A percentile compares a stretch with the other conserved stretches of the same genome.
phyloP scores from a whole-genome alignment of 2,329 filamentous ascomycete species.

The Simplicillium aogashimaense region DNA sequence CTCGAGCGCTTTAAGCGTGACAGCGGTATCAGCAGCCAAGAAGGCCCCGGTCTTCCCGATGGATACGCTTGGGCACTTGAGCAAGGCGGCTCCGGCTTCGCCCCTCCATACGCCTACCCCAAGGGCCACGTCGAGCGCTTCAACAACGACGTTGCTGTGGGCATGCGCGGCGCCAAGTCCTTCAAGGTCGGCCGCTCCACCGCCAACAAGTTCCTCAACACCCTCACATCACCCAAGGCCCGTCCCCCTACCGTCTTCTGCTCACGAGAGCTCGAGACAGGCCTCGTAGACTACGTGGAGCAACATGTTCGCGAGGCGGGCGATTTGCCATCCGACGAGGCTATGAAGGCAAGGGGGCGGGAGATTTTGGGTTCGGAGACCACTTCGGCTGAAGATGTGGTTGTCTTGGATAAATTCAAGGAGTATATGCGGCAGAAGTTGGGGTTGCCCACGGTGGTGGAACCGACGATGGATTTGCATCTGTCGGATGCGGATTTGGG shows the following conservation, averaged over 20 bases:
- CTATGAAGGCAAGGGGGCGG: constrained; percentile 34
- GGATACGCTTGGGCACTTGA: constrained; percentile 32
- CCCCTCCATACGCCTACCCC: constrained; percentile 42
- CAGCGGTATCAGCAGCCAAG: constrained; percentile 37
- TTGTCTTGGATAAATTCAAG: constrained; percentile 45
- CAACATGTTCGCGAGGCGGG: constrained; percentile 25
- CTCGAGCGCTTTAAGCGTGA: constrained; percentile 52
- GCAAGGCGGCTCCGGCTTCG: constrained; percentile 45
- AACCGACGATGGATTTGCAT: constrained; percentile 20
- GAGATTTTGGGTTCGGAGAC: constrained; percentile 33
- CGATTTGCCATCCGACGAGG: constrained; percentile 36
- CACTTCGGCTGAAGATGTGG: constrained; percentile 45
- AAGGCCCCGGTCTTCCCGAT: constrained; percentile 38
- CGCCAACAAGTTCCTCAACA: constrained; percentile 37
- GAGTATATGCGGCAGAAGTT: constrained; percentile 25
- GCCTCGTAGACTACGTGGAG: constrained; percentile 37
- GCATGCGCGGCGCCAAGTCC: constrained; percentile 24
- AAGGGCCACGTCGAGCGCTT: constrained; percentile 26
- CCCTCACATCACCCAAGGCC: constrained; percentile 30
- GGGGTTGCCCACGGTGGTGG: constrained; percentile 12
- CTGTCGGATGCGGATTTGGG: constrained; percentile 28
- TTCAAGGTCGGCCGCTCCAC: constrained; percentile 33
- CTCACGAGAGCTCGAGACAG: constrained; percentile 47
- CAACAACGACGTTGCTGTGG: constrained; percentile 19
- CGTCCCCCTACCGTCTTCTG: constrained; percentile 45